A percentile compares a stretch with the other conserved stretches of the same genome.
These are phyloP conservation scores for Talaromyces piceae DNA, from an alignment of 2,329 filamentous ascomycete species.

Conservation along the genomic window DNA sequence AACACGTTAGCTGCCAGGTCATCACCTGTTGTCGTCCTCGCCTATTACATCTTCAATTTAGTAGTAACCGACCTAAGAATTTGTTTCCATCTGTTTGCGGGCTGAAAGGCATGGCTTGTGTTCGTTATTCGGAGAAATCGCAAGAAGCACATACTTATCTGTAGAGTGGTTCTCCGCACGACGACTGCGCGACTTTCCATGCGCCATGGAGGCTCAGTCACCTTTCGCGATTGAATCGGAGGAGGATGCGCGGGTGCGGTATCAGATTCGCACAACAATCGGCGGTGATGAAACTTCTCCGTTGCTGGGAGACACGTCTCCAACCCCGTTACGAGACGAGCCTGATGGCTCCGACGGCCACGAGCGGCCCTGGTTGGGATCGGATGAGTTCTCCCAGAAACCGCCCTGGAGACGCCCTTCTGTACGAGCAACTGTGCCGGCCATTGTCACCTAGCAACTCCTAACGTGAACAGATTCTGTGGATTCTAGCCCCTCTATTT, in stretches of 20 bases:
- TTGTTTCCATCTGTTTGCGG: too few species aligned
- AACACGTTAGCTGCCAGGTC: too few species aligned
- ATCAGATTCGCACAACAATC: slow-evolving; percentile 5
- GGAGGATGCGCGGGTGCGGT: slow-evolving; percentile 22
- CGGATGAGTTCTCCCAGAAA: slow-evolving; percentile 32
- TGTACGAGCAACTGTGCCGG: slow-evolving; percentile 24
- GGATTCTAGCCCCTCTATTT: slow-evolving; percentile 73
- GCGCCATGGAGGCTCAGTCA: slow-evolving; percentile 28
- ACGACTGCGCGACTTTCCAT: not conserved
- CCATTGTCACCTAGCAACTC: not conserved
- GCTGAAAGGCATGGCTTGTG: not conserved
- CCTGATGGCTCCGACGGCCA: slow-evolving; percentile 5
- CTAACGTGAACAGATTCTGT: slow-evolving; percentile 55
- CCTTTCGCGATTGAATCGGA: slow-evolving; percentile 26
- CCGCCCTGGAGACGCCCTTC: slow-evolving; percentile 46
- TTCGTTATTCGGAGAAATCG: not conserved
- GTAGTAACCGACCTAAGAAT: too few species aligned
- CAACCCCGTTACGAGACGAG: slow-evolving; percentile 5
- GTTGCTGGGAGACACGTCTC: slow-evolving; percentile 15
- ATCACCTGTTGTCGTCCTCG: too few species aligned
- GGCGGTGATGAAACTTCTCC: slow-evolving; percentile 21
- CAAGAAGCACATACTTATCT: not conserved
- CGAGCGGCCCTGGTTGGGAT: slow-evolving; percentile 12
- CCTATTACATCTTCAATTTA: too few species aligned
- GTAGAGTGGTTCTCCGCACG: not conserved